These are phyloP conservation scores for Gypsophila paniculata DNA, from an alignment of 179 eudicot genomes.

Conservation along the genomic window DNA sequence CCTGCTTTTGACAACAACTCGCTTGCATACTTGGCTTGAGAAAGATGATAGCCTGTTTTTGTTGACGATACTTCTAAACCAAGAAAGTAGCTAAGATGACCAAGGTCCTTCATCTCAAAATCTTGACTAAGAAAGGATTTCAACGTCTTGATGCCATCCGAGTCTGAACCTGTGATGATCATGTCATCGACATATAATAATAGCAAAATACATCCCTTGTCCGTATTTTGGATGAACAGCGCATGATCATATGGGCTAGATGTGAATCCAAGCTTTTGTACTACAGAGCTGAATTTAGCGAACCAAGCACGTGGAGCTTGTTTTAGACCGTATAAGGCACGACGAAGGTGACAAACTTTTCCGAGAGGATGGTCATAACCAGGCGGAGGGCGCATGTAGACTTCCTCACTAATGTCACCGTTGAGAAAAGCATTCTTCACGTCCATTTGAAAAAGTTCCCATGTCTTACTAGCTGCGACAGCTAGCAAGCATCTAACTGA, in stretches of 20 bases:
- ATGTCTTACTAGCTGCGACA: neutral
- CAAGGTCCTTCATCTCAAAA: no score
- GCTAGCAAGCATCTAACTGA: neutral
- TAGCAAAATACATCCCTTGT: neutral
- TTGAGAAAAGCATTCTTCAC: neutral
- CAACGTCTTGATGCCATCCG: no score
- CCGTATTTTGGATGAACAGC: neutral
- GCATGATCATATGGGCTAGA: neutral
- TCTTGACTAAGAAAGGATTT: no score
- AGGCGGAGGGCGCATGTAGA: neutral
- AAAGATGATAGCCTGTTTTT: no score
- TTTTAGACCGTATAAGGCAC: neutral
- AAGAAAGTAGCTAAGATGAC: no score
- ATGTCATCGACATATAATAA: neutral
- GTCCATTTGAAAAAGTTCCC: neutral
- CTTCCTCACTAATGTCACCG: neutral
- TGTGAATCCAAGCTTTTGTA: neutral
- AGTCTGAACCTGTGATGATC: no score
- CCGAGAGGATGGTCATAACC: neutral
- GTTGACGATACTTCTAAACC: no score
- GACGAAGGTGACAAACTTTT: neutral
- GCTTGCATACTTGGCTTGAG: no score
- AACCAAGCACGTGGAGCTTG: constrained; percentile 2
- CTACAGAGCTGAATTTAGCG: neutral
- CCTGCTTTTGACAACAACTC: no score